Conservation (phyloP, 768 basidiomycete genomes). For the Hortiboletus campestris region DNA sequence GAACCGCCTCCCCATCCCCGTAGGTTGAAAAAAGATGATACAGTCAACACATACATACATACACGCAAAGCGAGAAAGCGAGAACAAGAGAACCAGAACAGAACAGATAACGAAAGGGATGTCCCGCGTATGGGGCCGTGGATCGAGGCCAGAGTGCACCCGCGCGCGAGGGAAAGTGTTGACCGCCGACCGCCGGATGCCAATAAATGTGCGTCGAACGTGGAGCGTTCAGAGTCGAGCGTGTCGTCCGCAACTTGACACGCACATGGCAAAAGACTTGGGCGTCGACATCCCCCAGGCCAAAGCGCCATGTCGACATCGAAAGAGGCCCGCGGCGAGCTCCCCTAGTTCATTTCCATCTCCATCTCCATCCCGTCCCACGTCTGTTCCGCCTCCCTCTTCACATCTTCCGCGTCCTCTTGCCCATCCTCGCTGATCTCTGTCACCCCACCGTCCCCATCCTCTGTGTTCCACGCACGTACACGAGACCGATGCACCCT, state of each 20-base stretch:
- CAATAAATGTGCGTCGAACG: neutral
- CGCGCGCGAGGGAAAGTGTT: neutral
- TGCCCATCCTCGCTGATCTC: conserved; percentile 4
- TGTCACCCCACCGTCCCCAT: neutral
- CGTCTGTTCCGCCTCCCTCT: conserved; percentile 17
- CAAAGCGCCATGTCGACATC: neutral
- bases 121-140: neutral
- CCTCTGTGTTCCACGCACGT: conserved; percentile 1
- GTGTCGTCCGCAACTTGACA: neutral
- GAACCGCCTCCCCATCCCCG: neutral
- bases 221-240: neutral
- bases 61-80: neutral
- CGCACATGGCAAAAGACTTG: too few species aligned
- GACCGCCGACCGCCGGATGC: neutral
- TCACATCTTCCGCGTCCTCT: neutral
- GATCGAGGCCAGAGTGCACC: neutral
- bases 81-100: neutral
- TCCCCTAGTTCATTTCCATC: conserved; percentile 29
- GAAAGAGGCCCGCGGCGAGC: neutral
- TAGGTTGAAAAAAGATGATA: neutral
- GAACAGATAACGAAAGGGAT: neutral
- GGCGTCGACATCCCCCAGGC: neutral
- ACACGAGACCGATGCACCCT: neutral
- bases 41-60: neutral
- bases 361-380: conserved; percentile 58